These are phyloP conservation scores for Arxiozyma bovina DNA, from an alignment of 1,139 yeast genomes.

Conservation along the genomic window DNA sequence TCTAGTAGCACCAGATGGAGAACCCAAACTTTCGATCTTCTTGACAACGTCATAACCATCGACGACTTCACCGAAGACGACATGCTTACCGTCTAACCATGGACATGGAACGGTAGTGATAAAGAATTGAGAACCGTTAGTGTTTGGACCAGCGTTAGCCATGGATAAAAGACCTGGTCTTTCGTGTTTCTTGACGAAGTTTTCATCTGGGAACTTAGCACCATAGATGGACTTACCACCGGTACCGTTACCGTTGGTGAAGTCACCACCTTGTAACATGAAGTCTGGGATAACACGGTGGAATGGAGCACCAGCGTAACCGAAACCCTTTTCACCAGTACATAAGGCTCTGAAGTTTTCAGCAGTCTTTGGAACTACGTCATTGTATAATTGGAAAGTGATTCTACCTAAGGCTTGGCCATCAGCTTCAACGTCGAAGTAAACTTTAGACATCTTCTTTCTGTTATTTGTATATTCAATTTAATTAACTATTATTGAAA, in stretches of 20 bases:
- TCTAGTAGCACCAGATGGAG: conserved; percentile 64
- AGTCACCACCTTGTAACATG: conserved; percentile 98
- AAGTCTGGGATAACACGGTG: conserved; percentile 91
- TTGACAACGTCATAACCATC: conserved; percentile 69
- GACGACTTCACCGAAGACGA: conserved; percentile 87
- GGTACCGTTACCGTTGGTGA: conserved; percentile 84
- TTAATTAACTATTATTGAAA: background rate
- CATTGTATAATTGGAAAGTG: conserved; percentile 73
- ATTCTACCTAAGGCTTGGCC: conserved; percentile 53
- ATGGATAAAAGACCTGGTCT: conserved; percentile 82
- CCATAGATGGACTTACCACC: conserved; percentile 97
- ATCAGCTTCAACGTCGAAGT: conserved; percentile 32
- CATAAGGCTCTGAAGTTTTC: conserved; percentile 67
- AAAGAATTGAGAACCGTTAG: conserved; percentile 94
- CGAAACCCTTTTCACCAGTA: conserved; percentile 51
- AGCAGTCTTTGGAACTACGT: conserved; percentile 85
- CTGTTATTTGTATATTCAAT: background rate
- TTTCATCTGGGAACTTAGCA: conserved; percentile 78
- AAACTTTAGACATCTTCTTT: conserved; percentile 29
- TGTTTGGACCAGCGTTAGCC: conserved; percentile 96
- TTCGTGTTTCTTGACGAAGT: conserved; percentile 70
- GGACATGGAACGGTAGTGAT: conserved; percentile 84
- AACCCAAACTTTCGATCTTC: conserved; percentile 67
- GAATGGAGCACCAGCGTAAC: conserved; percentile 78
- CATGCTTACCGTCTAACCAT: conserved; percentile 94